Conservation (phyloP, 2,329 filamentous ascomycete genomes). For the Lecanicillium sp. region DNA sequence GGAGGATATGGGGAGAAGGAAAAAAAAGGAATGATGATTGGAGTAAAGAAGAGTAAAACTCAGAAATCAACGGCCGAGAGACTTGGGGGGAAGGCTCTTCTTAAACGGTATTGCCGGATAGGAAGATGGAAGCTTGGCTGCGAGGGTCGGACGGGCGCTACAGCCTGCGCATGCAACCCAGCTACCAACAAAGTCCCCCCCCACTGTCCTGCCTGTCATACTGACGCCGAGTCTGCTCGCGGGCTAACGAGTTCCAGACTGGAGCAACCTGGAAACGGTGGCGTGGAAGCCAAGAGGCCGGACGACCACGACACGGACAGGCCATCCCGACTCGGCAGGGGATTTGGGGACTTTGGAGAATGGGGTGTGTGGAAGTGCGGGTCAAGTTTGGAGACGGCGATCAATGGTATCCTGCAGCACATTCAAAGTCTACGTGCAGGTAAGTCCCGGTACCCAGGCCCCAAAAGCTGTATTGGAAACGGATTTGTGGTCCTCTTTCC, state of each 20-base stretch:
- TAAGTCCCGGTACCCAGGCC: no score
- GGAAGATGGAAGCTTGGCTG: conserved; percentile 7
- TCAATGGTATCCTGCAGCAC: not conserved
- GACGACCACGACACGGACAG: conserved; percentile 6
- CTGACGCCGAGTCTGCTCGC: conserved; percentile 10
- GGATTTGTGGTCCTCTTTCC: no score
- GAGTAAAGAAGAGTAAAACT: not conserved
- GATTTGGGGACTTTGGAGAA: conserved; percentile 5
- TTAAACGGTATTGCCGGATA: conserved; percentile 9
- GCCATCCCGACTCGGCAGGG: conserved; percentile 10
- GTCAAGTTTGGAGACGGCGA: conserved; percentile 6
- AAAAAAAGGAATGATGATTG: not conserved
- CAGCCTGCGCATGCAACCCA: conserved; percentile 4
- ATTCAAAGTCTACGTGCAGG: conserved; percentile 1
- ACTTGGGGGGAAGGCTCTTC: conserved; percentile 4
- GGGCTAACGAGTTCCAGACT: conserved; percentile 12
- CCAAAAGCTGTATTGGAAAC: no score
- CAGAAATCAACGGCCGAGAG: not conserved
- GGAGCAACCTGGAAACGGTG: conserved; percentile 13
- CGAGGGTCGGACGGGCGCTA: conserved; percentile 11
- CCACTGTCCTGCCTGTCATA: conserved; percentile 4
- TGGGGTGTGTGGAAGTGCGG: not conserved
- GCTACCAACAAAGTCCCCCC: not conserved
- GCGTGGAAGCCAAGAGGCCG: conserved; percentile 13
- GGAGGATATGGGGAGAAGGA: not conserved